phyloP scores from a whole-genome alignment of 1,139 yeast species.

The Scheffersomyces parashehatae region DNA sequence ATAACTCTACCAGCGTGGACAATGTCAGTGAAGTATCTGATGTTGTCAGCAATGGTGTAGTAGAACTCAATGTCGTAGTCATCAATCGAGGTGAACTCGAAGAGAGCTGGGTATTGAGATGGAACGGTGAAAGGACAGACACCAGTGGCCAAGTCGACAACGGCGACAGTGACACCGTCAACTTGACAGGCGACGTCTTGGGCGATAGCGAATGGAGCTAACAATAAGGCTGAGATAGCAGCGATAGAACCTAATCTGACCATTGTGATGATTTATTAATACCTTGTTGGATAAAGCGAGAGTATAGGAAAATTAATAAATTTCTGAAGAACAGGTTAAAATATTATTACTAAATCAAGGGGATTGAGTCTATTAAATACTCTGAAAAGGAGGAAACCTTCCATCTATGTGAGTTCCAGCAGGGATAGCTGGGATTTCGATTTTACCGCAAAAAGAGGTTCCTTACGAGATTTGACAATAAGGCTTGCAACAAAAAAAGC shows the following conservation, averaged over 20 bases:
- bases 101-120: conserved; percentile 24
- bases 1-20: conserved; percentile 36
- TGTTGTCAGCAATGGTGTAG: conserved; percentile 28
- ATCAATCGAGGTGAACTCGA: conserved; percentile 28
- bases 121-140: conserved; percentile 42
- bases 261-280: conserved; percentile 9
- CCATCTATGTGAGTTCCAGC: too few relatives aligned
- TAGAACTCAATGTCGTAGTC: conserved; percentile 40
- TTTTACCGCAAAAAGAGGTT: too few relatives aligned
- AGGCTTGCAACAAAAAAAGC: too few relatives aligned
- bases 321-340: not conserved
- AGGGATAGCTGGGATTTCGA: too few relatives aligned
- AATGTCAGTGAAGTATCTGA: conserved; percentile 36
- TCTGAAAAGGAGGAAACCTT: not conserved
- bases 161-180: conserved; percentile 31
- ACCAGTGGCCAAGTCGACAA: conserved; percentile 46
- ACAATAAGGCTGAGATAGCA: conserved; percentile 19
- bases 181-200: conserved; percentile 40
- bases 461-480: too few relatives aligned
- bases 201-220: conserved; percentile 23
- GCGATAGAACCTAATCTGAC: conserved; percentile 15
- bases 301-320: not conserved
- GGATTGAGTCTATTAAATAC: not conserved
- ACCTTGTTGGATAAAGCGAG: not conserved
- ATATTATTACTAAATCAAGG: not conserved